A percentile compares a stretch with the other conserved stretches of the same genome.
phyloP scores from a whole-genome alignment of 805 yeast genomes.

The Nakazawaea wyomingensis region DNA sequence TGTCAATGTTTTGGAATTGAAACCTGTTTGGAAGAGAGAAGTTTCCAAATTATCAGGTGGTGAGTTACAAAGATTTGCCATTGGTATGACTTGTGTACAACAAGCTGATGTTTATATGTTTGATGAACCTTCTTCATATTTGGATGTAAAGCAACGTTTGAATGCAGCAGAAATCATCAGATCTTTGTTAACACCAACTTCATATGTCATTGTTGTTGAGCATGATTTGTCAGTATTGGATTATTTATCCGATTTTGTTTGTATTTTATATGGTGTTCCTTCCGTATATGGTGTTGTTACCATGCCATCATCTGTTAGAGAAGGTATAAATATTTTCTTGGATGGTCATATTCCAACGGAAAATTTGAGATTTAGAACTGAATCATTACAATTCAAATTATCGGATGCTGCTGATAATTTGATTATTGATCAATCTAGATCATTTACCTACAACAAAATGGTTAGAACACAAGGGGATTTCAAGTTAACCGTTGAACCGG shows the following conservation, averaged over 20 bases:
- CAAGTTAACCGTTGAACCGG: conserved; percentile 73
- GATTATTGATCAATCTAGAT: conserved; percentile 71
- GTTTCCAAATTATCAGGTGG: conserved; percentile 93
- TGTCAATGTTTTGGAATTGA: conserved; percentile 67
- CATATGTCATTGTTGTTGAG: conserved; percentile 93
- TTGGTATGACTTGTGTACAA: conserved; percentile 96
- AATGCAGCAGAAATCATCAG: conserved; percentile 95
- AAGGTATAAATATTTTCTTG: conserved; percentile 96
- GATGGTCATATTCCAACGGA: conserved; percentile 98
- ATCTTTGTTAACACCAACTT: conserved; percentile 68
- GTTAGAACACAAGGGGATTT: conserved; percentile 93
- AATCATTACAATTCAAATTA: conserved; percentile 88
- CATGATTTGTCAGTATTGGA: conserved; percentile 98
- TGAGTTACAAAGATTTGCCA: conserved; percentile 96
- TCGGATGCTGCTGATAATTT: conserved; percentile 82
- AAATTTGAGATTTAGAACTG: conserved; percentile 94
- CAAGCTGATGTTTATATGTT: conserved; percentile 96
- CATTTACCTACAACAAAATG: conserved; percentile 77
- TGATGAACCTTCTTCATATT: conserved; percentile 97
- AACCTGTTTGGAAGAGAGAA: conserved; percentile 77
- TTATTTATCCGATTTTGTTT: conserved; percentile 92
- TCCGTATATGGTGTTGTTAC: conserved; percentile 99
- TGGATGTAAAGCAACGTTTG: conserved; percentile 98
- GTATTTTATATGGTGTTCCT: conserved; percentile 97
- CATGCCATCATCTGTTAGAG: conserved; percentile 93